Evolutionary conservation across 1,284 basidiomycete genomes (phyloP).

Genomic region (Hypsizygus ulmarius): DNA sequence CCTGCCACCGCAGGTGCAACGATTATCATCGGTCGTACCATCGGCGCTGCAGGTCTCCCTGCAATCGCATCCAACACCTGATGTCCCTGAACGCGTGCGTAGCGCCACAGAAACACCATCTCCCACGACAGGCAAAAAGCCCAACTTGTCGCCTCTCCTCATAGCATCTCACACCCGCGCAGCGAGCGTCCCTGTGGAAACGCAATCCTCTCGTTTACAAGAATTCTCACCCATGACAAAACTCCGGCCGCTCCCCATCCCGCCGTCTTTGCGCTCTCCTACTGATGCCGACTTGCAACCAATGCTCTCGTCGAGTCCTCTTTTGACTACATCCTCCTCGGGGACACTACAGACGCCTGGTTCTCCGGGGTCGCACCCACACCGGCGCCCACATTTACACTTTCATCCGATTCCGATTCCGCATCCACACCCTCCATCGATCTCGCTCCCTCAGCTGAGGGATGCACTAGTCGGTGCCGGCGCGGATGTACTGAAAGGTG

Average conservation of each 20-base stretch:
- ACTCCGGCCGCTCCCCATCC: neutral
- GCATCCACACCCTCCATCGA: slow-evolving; percentile 20
- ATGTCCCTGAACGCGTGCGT: neutral
- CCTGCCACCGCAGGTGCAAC: neutral
- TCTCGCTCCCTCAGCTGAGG: slow-evolving; percentile 24
- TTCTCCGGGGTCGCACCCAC: neutral
- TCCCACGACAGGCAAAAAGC: neutral
- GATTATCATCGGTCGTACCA: slow-evolving; percentile 1
- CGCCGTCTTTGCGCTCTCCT: too few relatives aligned
- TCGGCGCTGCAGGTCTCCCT: slow-evolving; percentile 1
- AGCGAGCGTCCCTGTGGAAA: neutral
- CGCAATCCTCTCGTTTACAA: neutral
- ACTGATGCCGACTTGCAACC: too few relatives aligned
- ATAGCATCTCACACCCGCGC: slow-evolving; percentile 1
- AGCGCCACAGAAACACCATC: neutral
- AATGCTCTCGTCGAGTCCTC: too few relatives aligned
- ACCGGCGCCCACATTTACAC: slow-evolving; percentile 2
- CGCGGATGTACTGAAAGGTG: slow-evolving; percentile 35
- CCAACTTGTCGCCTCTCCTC: neutral
- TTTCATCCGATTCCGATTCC: slow-evolving; percentile 13
- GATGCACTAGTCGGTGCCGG: slow-evolving; percentile 21
- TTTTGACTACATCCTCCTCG: too few relatives aligned
- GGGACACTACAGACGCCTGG: too few relatives aligned
- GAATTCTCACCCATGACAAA: neutral
- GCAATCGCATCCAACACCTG: neutral